These are phyloP conservation scores for Rhazya stricta DNA, from an alignment of 257 asterid genomes.

Conservation along the genomic window DNA sequence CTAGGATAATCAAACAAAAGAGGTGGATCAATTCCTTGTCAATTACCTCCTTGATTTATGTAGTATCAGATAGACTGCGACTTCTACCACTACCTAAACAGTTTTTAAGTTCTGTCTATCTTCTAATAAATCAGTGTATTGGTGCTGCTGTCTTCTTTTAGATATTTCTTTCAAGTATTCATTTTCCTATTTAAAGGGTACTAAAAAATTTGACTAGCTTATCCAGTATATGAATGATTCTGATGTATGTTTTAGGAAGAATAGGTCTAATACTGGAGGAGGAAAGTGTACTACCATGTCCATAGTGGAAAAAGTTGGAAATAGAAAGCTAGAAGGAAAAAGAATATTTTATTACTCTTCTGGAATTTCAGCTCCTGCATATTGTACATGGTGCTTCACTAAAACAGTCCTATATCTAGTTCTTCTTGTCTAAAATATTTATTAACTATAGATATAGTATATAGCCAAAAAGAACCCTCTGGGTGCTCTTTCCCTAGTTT, in stretches of 20 bases:
- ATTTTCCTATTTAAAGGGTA: neutral
- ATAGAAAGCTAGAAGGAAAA: neutral
- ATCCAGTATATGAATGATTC: neutral
- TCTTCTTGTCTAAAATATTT: slow-evolving; percentile 40
- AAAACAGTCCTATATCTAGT: slow-evolving; percentile 36
- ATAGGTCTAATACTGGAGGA: neutral
- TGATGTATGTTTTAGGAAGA: neutral
- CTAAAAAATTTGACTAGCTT: neutral
- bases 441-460: slow-evolving; percentile 36
- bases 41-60: neutral
- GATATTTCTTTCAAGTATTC: neutral
- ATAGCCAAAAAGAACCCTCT: slow-evolving; percentile 34
- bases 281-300: neutral
- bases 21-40: neutral
- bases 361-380: slow-evolving; percentile 24
- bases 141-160: neutral
- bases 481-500: slow-evolving; percentile 35
- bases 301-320: neutral
- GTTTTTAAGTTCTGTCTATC: neutral
- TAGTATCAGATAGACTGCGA: neutral
- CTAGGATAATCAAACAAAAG: neutral
- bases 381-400: slow-evolving; percentile 37
- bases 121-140: neutral
- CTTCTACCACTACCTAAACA: neutral
- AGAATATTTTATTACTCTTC: slow-evolving; percentile 21